A percentile compares a stretch with the other conserved stretches of the same genome.
Evolutionary conservation across 1,284 basidiomycete species (phyloP).

Genomic region (Gymnopus androsaceus): DNA sequence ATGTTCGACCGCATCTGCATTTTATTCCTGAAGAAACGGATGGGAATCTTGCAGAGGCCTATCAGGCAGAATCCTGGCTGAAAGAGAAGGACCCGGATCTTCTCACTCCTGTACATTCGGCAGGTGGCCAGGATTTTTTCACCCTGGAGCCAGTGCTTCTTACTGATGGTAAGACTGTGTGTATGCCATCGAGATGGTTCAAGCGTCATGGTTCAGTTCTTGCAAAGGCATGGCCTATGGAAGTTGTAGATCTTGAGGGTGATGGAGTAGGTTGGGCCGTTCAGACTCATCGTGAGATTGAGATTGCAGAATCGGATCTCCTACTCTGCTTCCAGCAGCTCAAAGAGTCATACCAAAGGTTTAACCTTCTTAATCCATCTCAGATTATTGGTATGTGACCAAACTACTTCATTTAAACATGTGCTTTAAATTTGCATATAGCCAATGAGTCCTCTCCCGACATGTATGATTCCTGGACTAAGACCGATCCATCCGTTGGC

Average conservation of each 20-base stretch:
- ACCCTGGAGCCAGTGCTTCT: slow-evolving; percentile 1
- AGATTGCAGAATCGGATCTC: neutral
- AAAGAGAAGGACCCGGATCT: slow-evolving; percentile 10
- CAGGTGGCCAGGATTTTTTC: neutral
- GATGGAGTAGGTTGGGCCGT: slow-evolving; percentile 18
- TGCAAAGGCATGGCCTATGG: neutral
- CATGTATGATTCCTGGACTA: neutral
- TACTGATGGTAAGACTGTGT: neutral
- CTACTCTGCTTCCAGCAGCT: neutral
- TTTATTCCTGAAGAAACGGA: slow-evolving; percentile 17
- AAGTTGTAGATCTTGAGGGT: too few relatives aligned
- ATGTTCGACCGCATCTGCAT: slow-evolving; percentile 9
- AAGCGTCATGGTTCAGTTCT: neutral
- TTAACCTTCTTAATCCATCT: neutral
- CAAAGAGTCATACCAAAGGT: neutral
- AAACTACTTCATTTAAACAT: neutral
- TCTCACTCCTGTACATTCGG: slow-evolving; percentile 14
- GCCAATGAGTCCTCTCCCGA: neutral
- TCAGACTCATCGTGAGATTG: neutral
- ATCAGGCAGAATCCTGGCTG: slow-evolving; percentile 13
- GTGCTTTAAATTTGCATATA: too few relatives aligned
- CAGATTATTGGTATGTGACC: neutral
- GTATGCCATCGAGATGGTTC: slow-evolving; percentile 6
- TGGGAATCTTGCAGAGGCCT: slow-evolving; percentile 3
- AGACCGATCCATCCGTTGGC: neutral